Percentiles rank a stretch among this genome's conserved stretches.
Conservation (phyloP, 2,329 filamentous ascomycete species). For the Aspergillus sp. region DNA sequence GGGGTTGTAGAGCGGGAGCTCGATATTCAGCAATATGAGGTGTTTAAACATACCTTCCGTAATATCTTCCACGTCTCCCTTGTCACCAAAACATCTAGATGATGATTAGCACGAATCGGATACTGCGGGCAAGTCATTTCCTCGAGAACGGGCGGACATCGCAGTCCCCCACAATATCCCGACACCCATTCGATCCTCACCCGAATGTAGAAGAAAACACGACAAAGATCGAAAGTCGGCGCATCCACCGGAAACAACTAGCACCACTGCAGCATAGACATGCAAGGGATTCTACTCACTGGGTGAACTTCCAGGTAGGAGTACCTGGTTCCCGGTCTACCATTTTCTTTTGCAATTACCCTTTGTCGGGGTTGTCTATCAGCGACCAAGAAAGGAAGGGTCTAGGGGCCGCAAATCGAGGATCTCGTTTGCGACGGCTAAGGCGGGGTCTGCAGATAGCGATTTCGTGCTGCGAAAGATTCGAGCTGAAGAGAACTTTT, state of each 20-base stretch:
- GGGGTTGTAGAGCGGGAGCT: not conserved
- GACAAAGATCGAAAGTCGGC: not conserved
- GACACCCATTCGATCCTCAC: not conserved
- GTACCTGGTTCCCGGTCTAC: constrained; percentile 92
- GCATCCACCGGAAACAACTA: not conserved
- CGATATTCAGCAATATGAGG: not conserved
- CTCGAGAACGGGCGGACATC: not conserved
- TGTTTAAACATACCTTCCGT: constrained; percentile 71
- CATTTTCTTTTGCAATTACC: constrained; percentile 66
- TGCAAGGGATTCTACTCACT: constrained; percentile 64
- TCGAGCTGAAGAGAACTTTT: constrained; percentile 3
- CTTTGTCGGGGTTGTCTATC: constrained; percentile 28
- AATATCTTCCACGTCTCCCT: constrained; percentile 98
- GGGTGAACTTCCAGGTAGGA: constrained; percentile 99
- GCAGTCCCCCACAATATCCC: not conserved
- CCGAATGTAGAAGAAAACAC: not conserved
- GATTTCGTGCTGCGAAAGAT: constrained; percentile 13
- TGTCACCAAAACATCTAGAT: constrained; percentile 94
- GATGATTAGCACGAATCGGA: constrained; percentile 7
- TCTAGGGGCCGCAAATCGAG: constrained; percentile 18
- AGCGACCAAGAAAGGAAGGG: constrained; percentile 14
- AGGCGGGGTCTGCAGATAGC: constrained; percentile 21
- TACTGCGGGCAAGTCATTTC: not conserved
- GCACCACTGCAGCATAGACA: constrained; percentile 4
- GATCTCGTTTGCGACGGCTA: constrained; percentile 12